Evolutionary conservation across 179 eudicot species (phyloP), one percentile per base, ranked within the genome.

Genomic region (Nepenthes alata): DNA sequence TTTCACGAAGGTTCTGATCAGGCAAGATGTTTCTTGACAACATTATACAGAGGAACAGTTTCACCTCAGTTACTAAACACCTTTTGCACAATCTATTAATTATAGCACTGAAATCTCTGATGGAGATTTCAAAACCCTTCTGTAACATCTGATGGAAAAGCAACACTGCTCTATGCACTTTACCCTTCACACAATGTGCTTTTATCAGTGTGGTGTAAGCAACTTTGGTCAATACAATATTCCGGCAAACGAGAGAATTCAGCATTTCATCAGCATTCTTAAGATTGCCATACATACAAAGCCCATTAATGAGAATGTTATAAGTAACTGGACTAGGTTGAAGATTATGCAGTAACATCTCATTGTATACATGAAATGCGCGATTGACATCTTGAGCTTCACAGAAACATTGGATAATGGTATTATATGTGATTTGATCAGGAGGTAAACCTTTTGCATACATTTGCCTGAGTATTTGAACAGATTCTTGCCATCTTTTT

Each of bases 101-200:
- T 58, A 89, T 75, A 47, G 91, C 80, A 78, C 82, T 81, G 54
- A 74, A 91, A 80, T 91, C 98, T 67, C 73, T 81, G 55, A 84
- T 63, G 37, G 91, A 80, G 47, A 83, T 59, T 57, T 78, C 76
- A 68, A 79, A 91, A 39, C 85, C 91, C 78, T 65, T 75, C 60
- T 74, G 79, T 61, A 75, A 58, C 96, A 91, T 86, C 63, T 76
- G 67, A 63, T 61, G 60, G 71, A 89, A 91, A 45, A 75, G 75
- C 5, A 61, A 52, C 68, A 77, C 60, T 61, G 87, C 89, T 57
- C 68, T 72, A 54, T 45, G 60, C 14, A 67, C 74, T 78, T 82
- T 80, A 45, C 97, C 96, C 82, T 82, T 91, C 53, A 76, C 88
- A 75, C 89, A 91, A 77, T 89, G 89, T 47, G 96, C 96, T 80